Conservation (phyloP, 2,329 filamentous ascomycete genomes). For the Helicocarpus griseus region DNA sequence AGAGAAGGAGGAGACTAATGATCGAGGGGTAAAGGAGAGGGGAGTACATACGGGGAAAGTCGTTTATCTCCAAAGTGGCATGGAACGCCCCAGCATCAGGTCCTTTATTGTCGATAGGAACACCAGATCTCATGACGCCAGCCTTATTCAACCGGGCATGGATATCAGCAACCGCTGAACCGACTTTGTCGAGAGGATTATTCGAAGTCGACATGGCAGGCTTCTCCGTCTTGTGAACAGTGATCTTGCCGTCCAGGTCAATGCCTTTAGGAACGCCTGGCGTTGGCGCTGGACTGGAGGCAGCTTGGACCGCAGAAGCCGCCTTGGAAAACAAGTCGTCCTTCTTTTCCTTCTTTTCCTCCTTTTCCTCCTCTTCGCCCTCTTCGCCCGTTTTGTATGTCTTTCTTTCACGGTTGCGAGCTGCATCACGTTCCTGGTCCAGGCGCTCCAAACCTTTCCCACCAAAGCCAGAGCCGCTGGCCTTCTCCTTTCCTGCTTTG, state of each 20-base stretch:
- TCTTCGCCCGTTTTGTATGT: slow-evolving; percentile 87
- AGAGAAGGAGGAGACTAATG: slow-evolving; percentile 7
- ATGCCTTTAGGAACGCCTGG: slow-evolving; percentile 45
- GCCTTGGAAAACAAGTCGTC: slow-evolving; percentile 49
- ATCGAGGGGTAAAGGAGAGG: slow-evolving; percentile 4
- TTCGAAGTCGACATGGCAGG: slow-evolving; percentile 40
- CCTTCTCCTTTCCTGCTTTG: slow-evolving; percentile 83
- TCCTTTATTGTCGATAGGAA: slow-evolving; percentile 96
- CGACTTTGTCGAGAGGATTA: slow-evolving; percentile 73
- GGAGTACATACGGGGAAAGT: slow-evolving; percentile 64
- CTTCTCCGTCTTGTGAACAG: slow-evolving; percentile 60
- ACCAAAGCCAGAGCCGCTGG: slow-evolving; percentile 74
- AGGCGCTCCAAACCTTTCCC: slow-evolving; percentile 88
- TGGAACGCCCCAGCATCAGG: slow-evolving; percentile 95
- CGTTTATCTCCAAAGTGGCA: slow-evolving; percentile 96
- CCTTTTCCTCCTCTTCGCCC: slow-evolving; percentile 59
- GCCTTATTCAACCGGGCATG: slow-evolving; percentile 82
- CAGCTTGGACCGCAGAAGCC: slow-evolving; percentile 54
- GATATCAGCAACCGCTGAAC: slow-evolving; percentile 83
- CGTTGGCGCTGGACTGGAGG: slow-evolving; percentile 37
- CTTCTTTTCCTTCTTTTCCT: slow-evolving; percentile 56
- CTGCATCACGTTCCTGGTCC: slow-evolving; percentile 81
- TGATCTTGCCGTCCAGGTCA: slow-evolving; percentile 59
- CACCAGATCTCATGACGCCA: slow-evolving; percentile 79
- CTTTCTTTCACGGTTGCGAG: slow-evolving; percentile 76